Conservation (phyloP, 768 basidiomycete genomes). For the Gymnopilus junonius region DNA sequence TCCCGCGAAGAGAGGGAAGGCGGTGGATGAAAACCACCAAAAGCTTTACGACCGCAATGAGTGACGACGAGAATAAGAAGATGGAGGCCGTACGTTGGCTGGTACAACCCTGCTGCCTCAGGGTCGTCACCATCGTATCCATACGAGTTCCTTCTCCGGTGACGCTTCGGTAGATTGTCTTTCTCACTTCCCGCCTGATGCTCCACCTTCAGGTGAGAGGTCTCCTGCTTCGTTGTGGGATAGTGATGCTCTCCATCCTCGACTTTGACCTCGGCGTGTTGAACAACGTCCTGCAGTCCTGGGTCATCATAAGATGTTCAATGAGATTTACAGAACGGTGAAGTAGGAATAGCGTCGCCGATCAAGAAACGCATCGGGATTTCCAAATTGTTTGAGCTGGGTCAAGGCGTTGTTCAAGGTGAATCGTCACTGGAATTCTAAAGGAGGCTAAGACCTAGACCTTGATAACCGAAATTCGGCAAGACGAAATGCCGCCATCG, state of each 20-base stretch:
- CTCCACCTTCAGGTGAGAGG: background rate
- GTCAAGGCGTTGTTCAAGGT: background rate
- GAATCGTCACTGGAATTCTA: background rate
- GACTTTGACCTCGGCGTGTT: slow-evolving; percentile 5
- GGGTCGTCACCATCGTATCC: slow-evolving; percentile 37
- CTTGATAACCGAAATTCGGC: no score
- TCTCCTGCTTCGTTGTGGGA: background rate
- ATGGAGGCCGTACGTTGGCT: slow-evolving; percentile 19
- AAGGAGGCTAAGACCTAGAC: no score
- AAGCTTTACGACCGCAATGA: slow-evolving; percentile 21
- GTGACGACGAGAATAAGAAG: background rate
- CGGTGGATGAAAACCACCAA: slow-evolving; percentile 47
- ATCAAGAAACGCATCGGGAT: background rate
- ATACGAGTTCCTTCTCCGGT: background rate
- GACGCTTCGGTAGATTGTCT: background rate
- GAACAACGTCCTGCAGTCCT: slow-evolving; percentile 16
- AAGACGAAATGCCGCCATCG: no score
- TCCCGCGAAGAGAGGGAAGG: slow-evolving; percentile 44
- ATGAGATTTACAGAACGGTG: background rate
- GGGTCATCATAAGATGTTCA: slow-evolving; percentile 17
- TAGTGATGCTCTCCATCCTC: background rate
- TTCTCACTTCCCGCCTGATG: background rate
- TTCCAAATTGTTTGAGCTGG: background rate
- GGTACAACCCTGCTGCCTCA: slow-evolving; percentile 29
- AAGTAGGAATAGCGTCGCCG: background rate